Percentiles rank a stretch among this genome's conserved stretches.
Conservation (phyloP, 495 filamentous ascomycete genomes). For the Talaromyces thailandensis region DNA sequence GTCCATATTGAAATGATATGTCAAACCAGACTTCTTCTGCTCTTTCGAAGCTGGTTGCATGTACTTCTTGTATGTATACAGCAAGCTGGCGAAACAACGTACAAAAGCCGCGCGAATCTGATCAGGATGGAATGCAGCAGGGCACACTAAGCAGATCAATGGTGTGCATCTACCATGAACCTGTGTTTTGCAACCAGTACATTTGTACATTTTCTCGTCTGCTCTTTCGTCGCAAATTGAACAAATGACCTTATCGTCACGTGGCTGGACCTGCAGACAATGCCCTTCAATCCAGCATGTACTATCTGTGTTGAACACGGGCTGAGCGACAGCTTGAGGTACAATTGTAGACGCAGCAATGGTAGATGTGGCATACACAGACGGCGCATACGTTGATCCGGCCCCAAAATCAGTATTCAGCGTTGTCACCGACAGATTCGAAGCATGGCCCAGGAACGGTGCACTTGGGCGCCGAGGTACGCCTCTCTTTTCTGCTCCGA, state of each 20-base stretch:
- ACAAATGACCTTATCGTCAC: conserved; percentile 63
- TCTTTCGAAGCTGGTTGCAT: conserved; percentile 66
- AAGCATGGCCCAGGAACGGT: conserved; percentile 73
- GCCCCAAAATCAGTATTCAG: conserved; percentile 65
- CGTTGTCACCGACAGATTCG: conserved; percentile 77
- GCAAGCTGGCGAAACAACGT: conserved; percentile 83
- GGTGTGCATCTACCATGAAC: conserved; percentile 77
- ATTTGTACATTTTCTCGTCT: conserved; percentile 85
- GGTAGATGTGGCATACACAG: conserved; percentile 91
- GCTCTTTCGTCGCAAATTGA: conserved; percentile 82
- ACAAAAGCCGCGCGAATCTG: conserved; percentile 90
- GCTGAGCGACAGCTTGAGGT: conserved; percentile 79
- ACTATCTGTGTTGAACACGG: conserved; percentile 76
- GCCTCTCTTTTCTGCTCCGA: conserved; percentile 64
- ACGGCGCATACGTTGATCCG: conserved; percentile 82
- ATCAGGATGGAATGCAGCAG: conserved; percentile 81
- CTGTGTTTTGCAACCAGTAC: conserved; percentile 63
- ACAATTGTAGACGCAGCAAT: conserved; percentile 98
- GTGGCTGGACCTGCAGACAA: conserved; percentile 64
- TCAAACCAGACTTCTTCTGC: conserved; percentile 75
- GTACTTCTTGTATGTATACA: conserved; percentile 92
- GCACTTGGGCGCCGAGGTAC: conserved; percentile 67
- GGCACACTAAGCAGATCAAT: conserved; percentile 78
- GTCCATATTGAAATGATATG: conserved; percentile 93
- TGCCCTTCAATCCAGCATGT: conserved; percentile 92